Evolutionary conservation across 2,329 filamentous ascomycete genomes (phyloP).

Genomic region (Exophiala viscosa): DNA sequence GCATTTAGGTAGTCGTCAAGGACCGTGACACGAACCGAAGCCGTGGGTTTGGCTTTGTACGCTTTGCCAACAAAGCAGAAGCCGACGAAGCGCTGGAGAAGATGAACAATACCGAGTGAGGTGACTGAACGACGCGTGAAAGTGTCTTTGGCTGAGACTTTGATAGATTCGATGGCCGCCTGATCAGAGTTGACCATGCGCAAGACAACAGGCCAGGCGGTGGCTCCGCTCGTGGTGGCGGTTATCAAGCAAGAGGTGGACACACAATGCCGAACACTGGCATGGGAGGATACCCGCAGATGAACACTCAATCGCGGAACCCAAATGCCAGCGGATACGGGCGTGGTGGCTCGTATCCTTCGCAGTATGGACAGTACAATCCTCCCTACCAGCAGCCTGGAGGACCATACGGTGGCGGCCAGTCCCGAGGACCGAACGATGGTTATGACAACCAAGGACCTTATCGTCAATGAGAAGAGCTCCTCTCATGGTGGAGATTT

Average conservation of each 20-base stretch:
- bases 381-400: slow-evolving; percentile 24
- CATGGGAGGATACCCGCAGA: slow-evolving; percentile 33
- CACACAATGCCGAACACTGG: slow-evolving; percentile 39
- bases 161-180: slow-evolving; percentile 81
- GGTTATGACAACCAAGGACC: slow-evolving; percentile 20
- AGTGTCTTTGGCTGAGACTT: slow-evolving; percentile 23
- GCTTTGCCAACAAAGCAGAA: slow-evolving; percentile 58
- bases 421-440: slow-evolving; percentile 17
- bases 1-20: slow-evolving; percentile 82
- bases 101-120: slow-evolving; percentile 62
- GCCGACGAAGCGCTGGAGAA: slow-evolving; percentile 41
- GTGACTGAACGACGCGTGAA: slow-evolving; percentile 38
- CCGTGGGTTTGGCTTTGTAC: slow-evolving; percentile 95
- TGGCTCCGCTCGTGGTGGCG: slow-evolving; percentile 47
- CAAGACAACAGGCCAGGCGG: slow-evolving; percentile 69
- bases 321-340: slow-evolving; percentile 26
- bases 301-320: slow-evolving; percentile 29
- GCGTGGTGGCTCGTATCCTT: slow-evolving; percentile 27
- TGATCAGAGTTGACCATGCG: slow-evolving; percentile 93
- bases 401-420: slow-evolving; percentile 21
- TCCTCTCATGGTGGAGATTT: not conserved
- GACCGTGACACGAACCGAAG: slow-evolving; percentile 95
- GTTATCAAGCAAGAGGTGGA: slow-evolving; percentile 44
- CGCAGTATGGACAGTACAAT: slow-evolving; percentile 22
- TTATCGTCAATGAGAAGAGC: slow-evolving; percentile 18